Conservation (phyloP, 2,329 filamentous ascomycete species). For the Fusarium tuaranense region DNA sequence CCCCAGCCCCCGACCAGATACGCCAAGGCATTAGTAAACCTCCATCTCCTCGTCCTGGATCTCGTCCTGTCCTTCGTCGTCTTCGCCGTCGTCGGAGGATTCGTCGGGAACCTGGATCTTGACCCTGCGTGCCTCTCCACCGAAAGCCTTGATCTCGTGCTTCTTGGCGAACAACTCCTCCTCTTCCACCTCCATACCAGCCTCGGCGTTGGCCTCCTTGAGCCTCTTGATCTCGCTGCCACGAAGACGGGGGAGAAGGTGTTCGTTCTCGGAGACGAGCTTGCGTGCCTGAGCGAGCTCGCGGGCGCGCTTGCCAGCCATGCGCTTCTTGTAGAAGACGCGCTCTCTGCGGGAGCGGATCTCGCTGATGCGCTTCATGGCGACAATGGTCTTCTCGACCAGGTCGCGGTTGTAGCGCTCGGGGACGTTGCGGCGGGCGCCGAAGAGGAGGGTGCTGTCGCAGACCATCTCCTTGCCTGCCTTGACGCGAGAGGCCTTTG, state of each 20-base stretch:
- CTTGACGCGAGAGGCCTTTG: slow-evolving; percentile 86
- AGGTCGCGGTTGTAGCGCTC: slow-evolving; percentile 96
- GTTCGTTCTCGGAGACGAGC: slow-evolving; percentile 91
- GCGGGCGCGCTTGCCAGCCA: slow-evolving; percentile 89
- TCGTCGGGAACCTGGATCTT: not conserved
- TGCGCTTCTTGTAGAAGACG: slow-evolving; percentile 92
- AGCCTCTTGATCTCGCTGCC: slow-evolving; percentile 63
- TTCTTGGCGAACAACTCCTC: not conserved
- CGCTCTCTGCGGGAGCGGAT: slow-evolving; percentile 86
- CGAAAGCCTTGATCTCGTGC: not conserved
- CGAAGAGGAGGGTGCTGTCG: slow-evolving; percentile 93
- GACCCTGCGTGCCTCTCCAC: not conserved
- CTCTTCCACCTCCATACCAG: not conserved
- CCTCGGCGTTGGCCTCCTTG: not conserved
- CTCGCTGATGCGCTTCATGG: slow-evolving; percentile 91
- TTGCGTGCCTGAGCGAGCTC: slow-evolving; percentile 85
- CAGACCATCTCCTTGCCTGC: slow-evolving; percentile 91
- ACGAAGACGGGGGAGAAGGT: slow-evolving; percentile 83
- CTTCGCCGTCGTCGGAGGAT: not conserved
- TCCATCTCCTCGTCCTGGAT: not conserved
- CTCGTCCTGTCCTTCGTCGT: not conserved
- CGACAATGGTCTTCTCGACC: slow-evolving; percentile 86
- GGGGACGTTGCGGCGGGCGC: slow-evolving; percentile 91
- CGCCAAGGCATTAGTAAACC: not conserved
- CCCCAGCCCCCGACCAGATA: not conserved